Base-by-base conservation (phyloP, 2,329 filamentous ascomycete genomes). In the Cladophialophora chaetospira region DNA sequence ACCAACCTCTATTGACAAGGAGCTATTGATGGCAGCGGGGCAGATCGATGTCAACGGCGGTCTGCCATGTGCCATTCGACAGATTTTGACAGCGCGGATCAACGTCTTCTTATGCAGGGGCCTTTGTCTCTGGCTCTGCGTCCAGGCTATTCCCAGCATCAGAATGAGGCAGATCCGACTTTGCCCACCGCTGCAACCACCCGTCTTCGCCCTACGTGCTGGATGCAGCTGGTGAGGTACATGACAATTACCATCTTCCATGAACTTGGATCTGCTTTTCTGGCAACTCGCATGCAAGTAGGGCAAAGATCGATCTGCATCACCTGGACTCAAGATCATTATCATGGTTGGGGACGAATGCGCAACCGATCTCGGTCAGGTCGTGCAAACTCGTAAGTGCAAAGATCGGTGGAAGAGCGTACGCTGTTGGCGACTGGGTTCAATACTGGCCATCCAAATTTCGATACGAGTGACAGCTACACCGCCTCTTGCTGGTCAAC, bases 241-340 rank as follows among this genome's bases (percentile, higher is more conserved):
- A 57, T 60, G 49, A 60, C 58, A 60, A 60, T 57, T 57, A 57
- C 43, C 17, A 19, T 23, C 48, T 23, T 17, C 21, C 25, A 13
- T 31, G 31, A 21, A 29, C 38, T 31, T 17, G 50, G 45, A 51
- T 47, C 36, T 23, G 31, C 13, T 11, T 11, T 54, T 57, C 53
- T 60, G 58, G 50, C 54, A 53, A 36, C 5, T 17, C 21, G 9
- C 11, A 26, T 31, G 36, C 36, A 23, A 23, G 46, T 51, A 40
- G 33, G 35, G 54, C 58, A 60, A 13, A 60, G 58, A 60, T 60
- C 58, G 23, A 17, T 15, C 43, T 9, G 58, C 57, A 33, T 45
- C 17, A 57, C 49, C 23, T 6, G 6, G 28, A 17, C 15, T 15
- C 28, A 23, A 47, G 13, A 19, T 28, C 6, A 5, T 17, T 17